These are phyloP conservation scores for Suillus paluster DNA, from an alignment of 768 basidiomycete genomes.

Conservation along the genomic window DNA sequence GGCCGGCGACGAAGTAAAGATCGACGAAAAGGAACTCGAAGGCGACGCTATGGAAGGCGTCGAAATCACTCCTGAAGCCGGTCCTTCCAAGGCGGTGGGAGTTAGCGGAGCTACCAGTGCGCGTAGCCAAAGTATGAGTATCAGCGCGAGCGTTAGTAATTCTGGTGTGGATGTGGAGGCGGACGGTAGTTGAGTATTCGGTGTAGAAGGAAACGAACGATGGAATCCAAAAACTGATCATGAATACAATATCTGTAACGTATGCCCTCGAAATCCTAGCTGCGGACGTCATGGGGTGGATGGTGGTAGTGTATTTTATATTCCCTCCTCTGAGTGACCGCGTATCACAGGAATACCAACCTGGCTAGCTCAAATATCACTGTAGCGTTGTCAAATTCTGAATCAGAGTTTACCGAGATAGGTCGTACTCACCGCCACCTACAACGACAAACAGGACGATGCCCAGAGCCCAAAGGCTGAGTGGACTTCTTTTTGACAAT, in stretches of 20 bases:
- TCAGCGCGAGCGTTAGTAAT: constrained; percentile 53
- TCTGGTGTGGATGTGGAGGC: constrained; percentile 53
- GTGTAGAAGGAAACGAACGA: constrained; percentile 14
- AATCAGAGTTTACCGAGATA: background rate
- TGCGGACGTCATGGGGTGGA: background rate
- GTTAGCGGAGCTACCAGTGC: constrained; percentile 44
- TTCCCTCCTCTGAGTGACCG: background rate
- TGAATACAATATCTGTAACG: constrained; percentile 12
- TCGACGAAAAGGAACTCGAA: constrained; percentile 87
- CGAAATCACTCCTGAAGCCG: constrained; percentile 45
- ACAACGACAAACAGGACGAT: constrained; percentile 76
- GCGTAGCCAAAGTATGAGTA: constrained; percentile 64
- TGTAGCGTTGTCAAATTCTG: constrained; percentile 30
- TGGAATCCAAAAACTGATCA: constrained; percentile 10
- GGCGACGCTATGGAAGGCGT: constrained; percentile 78
- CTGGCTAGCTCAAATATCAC: constrained; percentile 76
- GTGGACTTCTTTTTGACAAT: constrained; percentile 70
- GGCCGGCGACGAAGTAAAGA: constrained; percentile 86
- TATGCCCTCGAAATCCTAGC: background rate
- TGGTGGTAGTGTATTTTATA: background rate
- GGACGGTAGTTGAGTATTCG: constrained; percentile 27
- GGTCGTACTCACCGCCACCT: constrained; percentile 69
- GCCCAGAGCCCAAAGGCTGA: constrained; percentile 77
- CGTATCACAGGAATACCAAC: constrained; percentile 63
- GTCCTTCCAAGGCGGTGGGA: constrained; percentile 26